A percentile compares a stretch with the other conserved stretches of the same genome.
Evolutionary conservation across 1,284 basidiomycete genomes (phyloP).

Genomic region (Cronartium quercuum): DNA sequence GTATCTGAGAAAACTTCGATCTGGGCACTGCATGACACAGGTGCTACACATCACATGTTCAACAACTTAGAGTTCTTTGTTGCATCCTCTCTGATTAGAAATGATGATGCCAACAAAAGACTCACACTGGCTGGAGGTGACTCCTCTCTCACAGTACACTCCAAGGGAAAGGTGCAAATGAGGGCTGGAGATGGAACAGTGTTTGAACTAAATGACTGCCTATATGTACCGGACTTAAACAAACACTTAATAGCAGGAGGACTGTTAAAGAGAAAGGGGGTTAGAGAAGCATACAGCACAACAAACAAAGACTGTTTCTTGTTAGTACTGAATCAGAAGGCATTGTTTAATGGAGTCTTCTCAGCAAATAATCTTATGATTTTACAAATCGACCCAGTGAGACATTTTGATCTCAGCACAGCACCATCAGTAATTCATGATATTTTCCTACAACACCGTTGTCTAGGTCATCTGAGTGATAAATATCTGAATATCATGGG

Average conservation of each 20-base stretch:
- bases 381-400: neutral
- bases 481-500: neutral
- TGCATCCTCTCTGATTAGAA: neutral
- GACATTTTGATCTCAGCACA: neutral
- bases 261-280: neutral
- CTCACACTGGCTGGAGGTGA: neutral
- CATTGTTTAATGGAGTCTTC: neutral
- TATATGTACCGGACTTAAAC: neutral
- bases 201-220: neutral
- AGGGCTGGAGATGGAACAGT: neutral
- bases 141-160: neutral
- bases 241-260: neutral
- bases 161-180: neutral
- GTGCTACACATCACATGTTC: constrained; percentile 19
- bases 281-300: neutral
- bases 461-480: neutral
- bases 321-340: neutral
- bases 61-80: neutral
- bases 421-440: neutral
- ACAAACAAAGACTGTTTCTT: neutral
- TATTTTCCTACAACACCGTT: neutral
- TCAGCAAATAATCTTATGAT: neutral
- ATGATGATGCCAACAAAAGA: neutral
- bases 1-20: neutral
- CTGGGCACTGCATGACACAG: neutral